Conservation (phyloP, 164 flowering plant genomes). For the Chimonanthus salicifolius region DNA sequence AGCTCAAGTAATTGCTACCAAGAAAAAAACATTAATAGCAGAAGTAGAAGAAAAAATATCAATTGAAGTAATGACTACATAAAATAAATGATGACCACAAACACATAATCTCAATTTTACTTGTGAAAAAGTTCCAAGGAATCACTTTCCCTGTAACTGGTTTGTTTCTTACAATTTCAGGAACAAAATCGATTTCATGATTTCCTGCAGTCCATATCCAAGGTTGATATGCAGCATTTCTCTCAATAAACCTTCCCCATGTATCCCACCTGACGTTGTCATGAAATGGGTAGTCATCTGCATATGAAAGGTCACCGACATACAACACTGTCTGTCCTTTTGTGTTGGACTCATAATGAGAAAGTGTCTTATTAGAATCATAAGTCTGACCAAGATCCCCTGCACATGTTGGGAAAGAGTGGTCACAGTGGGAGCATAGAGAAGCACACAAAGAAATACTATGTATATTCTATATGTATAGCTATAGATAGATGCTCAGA, state of each 20-base stretch:
- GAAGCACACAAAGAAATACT: not conserved
- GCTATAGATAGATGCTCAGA: no score
- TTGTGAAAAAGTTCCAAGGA: not conserved
- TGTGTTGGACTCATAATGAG: conserved; percentile 24
- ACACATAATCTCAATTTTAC: no score
- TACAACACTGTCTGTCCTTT: conserved; percentile 30
- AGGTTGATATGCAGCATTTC: conserved; percentile 36
- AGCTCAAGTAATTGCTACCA: no score
- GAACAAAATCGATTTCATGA: conserved; percentile 36
- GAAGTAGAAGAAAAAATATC: not conserved
- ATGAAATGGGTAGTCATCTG: conserved; percentile 26
- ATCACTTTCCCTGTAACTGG: no score
- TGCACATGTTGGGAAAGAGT: not conserved
- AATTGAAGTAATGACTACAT: not conserved
- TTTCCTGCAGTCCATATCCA: conserved; percentile 46
- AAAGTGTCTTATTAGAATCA: conserved; percentile 34
- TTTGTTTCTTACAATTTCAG: conserved; percentile 25
- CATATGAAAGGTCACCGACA: conserved; percentile 39
- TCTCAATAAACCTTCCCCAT: conserved; percentile 35
- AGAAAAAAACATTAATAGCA: no score
- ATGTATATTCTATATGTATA: no score
- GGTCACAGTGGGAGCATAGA: not conserved
- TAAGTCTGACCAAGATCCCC: conserved; percentile 72
- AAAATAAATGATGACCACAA: no score
- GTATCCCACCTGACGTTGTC: conserved; percentile 37